phyloP scores from a whole-genome alignment of 306 rosid species.

The Senna siamea region DNA sequence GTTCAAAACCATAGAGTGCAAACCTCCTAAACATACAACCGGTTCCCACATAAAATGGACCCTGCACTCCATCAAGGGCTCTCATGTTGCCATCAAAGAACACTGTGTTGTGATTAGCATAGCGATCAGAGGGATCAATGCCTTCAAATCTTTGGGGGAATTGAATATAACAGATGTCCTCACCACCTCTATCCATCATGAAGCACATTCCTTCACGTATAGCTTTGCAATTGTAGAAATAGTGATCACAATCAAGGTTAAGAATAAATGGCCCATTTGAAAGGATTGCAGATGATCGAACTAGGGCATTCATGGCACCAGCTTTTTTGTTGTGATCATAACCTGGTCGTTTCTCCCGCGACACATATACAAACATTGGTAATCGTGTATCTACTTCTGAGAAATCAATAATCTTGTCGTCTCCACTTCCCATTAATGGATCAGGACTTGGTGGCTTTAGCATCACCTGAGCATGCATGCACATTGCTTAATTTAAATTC shows the following conservation, averaged over 20 bases:
- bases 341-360: conserved; percentile 60
- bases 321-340: conserved; percentile 67
- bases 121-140: conserved; percentile 62
- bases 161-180: conserved; percentile 58
- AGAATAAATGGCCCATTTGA: conserved; percentile 65
- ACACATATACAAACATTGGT: conserved; percentile 57
- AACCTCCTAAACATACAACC: conserved; percentile 89
- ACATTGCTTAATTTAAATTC: not conserved
- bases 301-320: conserved; percentile 63
- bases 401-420: conserved; percentile 54
- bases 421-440: conserved; percentile 43
- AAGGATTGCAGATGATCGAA: conserved; percentile 54
- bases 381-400: conserved; percentile 48
- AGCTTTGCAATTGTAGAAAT: conserved; percentile 56
- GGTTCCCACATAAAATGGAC: conserved; percentile 90
- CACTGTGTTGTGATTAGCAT: conserved; percentile 60
- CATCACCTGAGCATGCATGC: conserved; percentile 45
- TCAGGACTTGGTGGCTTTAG: conserved; percentile 55
- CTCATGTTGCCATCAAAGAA: conserved; percentile 66
- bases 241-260: conserved; percentile 64
- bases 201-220: conserved; percentile 62
- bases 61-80: conserved; percentile 68
- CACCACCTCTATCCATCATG: conserved; percentile 67
- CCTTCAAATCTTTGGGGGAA: conserved; percentile 70
- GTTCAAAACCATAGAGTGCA: conserved; percentile 85